Percentiles rank a stretch among this genome's conserved stretches.
These are phyloP conservation scores for Castanea mollissima DNA, from an alignment of 306 rosid species.

Conservation along the genomic window DNA sequence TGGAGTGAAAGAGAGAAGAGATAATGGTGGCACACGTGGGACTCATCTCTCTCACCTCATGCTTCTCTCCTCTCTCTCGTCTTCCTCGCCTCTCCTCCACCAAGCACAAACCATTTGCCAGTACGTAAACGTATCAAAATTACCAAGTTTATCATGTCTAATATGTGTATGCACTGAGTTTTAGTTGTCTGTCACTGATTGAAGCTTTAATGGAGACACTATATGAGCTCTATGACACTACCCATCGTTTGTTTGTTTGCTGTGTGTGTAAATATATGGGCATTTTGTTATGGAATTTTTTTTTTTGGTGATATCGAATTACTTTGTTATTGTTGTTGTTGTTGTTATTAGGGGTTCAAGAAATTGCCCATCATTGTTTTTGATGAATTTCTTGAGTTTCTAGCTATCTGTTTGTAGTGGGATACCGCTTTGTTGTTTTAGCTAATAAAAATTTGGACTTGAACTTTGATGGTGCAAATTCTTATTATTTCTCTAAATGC, in stretches of 20 bases:
- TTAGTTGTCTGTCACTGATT: constrained; percentile 4
- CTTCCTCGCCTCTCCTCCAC: constrained; percentile 38
- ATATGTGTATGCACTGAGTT: constrained; percentile 1
- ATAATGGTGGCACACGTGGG: constrained; percentile 51
- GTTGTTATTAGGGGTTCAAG: background rate
- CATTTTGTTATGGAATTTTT: background rate
- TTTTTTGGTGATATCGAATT: background rate
- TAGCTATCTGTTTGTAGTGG: background rate
- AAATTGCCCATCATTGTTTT: background rate
- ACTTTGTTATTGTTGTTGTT: background rate
- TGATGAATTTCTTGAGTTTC: background rate
- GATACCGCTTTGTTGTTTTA: background rate
- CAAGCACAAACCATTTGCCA: constrained; percentile 47
- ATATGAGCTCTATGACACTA: background rate
- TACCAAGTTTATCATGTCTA: background rate
- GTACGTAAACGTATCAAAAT: constrained; percentile 34
- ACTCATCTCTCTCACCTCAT: constrained; percentile 40
- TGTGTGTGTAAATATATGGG: background rate
- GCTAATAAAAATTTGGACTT: background rate
- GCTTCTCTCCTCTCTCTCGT: constrained; percentile 42
- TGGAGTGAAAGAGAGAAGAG: background rate
- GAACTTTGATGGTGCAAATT: background rate
- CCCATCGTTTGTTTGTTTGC: background rate
- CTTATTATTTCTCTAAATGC: background rate
- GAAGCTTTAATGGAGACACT: background rate